Base-by-base conservation (phyloP, 1,139 yeast genomes). In the Candida tetrigidarum region DNA sequence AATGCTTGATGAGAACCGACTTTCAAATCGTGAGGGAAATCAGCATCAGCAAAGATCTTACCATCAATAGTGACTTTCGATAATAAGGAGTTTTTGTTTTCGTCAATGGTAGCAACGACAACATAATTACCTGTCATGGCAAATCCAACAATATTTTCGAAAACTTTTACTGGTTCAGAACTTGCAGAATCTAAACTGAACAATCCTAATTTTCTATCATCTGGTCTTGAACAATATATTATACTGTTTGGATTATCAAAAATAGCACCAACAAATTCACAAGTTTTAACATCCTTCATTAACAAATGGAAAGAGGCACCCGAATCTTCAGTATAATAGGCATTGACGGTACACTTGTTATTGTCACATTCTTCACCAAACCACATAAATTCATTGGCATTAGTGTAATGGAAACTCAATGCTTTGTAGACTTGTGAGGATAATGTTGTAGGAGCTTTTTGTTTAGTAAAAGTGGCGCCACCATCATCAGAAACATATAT, bases 1-100 rank as follows among this genome's bases (percentile, higher is more conserved):
- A 89, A 92, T 0, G 97, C 96, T 53, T 85, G 87, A 54, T 85
- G 86, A 30, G 75, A 72, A 39, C 78, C 79, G 16, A 84, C 81
- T 25, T 74, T 66, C 54, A 86, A 73, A 58, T 86, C 83, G 28
- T 75, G 71, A 1, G 99, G 99, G 64, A 91, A 86, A 45, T 78
- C 74, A 0, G 96, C 96, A 46, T 79, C 84, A 0, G 96, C 96
- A 71, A 84, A 93, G 1, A 70, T 75, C 5, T 55, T 53, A n/a
- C 98, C 99, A 65, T 93, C 96, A 30, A 83, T 77, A 1, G 97
- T 84, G 0, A 90, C 92, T 55, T 74, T 77, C 0, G 96, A 91
- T 44, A 74, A 74, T 48, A 92, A 70, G 0, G 81, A 64, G 22
- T 59, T 58, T 22, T 62, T 64, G 14, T 67, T 68, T 27, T 68